These are phyloP conservation scores for Pilasporangium apinafurcum DNA, from an alignment of 352 stramenopile genomes.

Conservation along the genomic window DNA sequence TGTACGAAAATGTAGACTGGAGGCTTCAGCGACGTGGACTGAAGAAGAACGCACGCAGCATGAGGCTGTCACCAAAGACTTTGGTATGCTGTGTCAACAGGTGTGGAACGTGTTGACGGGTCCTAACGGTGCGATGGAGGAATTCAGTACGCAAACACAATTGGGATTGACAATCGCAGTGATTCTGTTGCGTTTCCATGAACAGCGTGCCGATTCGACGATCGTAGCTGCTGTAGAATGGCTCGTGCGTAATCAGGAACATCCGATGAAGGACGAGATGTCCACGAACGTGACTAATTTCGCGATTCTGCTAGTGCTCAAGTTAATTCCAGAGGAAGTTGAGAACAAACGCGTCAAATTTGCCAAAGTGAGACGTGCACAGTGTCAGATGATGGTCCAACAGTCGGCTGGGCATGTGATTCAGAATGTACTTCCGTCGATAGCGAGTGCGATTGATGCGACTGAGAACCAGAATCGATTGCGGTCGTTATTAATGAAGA, in stretches of 20 bases:
- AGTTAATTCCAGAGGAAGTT: constrained; percentile 74
- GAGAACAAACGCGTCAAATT: constrained; percentile 79
- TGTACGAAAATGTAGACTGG: constrained; percentile 67
- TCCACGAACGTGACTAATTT: constrained; percentile 59
- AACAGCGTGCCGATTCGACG: constrained; percentile 38
- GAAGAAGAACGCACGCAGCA: constrained; percentile 43
- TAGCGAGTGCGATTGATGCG: constrained; percentile 50
- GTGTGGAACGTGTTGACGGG: constrained; percentile 75
- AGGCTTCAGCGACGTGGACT: constrained; percentile 45
- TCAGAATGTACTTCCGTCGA: constrained; percentile 44
- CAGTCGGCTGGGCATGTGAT: constrained; percentile 54
- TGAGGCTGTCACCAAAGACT: constrained; percentile 49
- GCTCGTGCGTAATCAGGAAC: constrained; percentile 66
- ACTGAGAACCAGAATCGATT: constrained; percentile 36
- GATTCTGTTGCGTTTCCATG: constrained; percentile 72
- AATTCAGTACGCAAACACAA: constrained; percentile 59
- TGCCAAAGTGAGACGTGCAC: constrained; percentile 46
- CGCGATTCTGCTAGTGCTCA: constrained; percentile 64
- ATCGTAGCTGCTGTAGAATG: constrained; percentile 65
- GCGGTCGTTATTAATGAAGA: constrained; percentile 47
- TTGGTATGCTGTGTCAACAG: constrained; percentile 53
- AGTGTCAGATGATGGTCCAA: constrained; percentile 68
- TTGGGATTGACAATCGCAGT: constrained; percentile 71
- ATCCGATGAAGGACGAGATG: constrained; percentile 29
- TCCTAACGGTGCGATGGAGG: constrained; percentile 39